Evolutionary conservation across 2,329 filamentous ascomycete species (phyloP).

Genomic region (Trichophyton mentagrophytes): DNA sequence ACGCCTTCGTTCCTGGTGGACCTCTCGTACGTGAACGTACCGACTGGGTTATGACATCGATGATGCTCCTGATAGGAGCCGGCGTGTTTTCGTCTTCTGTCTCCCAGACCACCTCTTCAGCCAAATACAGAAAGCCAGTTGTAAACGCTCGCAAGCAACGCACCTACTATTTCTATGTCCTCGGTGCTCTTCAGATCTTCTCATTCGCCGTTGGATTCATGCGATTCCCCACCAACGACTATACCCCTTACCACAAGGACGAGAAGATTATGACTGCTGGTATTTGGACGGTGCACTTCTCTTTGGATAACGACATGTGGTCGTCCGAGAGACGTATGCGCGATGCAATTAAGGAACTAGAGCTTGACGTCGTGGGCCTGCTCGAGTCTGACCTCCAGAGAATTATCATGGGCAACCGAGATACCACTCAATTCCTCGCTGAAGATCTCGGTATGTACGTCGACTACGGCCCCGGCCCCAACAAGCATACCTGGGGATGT

Average conservation of each 20-base stretch:
- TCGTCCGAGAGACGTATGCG: constrained; percentile 89
- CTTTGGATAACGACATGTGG: constrained; percentile 98
- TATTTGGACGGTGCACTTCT: constrained; percentile 98
- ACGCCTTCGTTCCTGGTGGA: constrained; percentile 92
- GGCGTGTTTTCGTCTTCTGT: constrained; percentile 60
- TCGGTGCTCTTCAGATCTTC: constrained; percentile 65
- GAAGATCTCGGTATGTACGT: constrained; percentile 98
- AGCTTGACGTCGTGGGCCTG: constrained; percentile 92
- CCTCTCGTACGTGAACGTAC: constrained; percentile 86
- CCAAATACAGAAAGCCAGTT: constrained; percentile 24
- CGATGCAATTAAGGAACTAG: constrained; percentile 80
- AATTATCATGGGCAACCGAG: constrained; percentile 99
- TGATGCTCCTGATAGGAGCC: constrained; percentile 70
- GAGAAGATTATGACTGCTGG: constrained; percentile 82
- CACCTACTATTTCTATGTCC: constrained; percentile 57
- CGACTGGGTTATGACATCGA: constrained; percentile 85
- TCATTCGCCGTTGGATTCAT: constrained; percentile 72
- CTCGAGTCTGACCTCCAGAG: constrained; percentile 87
- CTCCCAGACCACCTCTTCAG: constrained; percentile 36
- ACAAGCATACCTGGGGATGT: constrained; percentile 97
- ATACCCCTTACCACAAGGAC: constrained; percentile 76
- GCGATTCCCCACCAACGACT: constrained; percentile 86
- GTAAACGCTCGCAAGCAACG: constrained; percentile 39
- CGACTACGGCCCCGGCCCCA: constrained; percentile 90
- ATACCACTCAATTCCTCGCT: constrained; percentile 86